These are phyloP conservation scores for Spiraea crenata DNA, from an alignment of 331 rosid species.

Conservation along the genomic window DNA sequence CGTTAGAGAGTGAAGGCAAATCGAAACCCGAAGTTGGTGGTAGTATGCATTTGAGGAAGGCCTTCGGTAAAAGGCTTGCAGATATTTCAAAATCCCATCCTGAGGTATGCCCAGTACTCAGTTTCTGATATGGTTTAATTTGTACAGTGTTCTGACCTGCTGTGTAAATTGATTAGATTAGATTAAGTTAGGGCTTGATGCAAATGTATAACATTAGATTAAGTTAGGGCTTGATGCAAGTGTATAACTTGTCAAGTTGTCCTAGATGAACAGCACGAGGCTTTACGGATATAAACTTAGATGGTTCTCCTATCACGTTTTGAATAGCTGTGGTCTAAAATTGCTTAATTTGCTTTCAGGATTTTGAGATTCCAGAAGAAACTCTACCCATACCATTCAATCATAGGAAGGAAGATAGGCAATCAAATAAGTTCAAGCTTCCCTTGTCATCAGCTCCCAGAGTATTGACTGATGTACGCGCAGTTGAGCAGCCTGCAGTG, in stretches of 20 bases:
- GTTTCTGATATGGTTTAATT: neutral
- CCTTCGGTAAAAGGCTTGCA: conserved; percentile 39
- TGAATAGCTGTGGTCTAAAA: conserved; percentile 23
- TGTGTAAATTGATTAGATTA: neutral
- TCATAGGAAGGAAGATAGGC: conserved; percentile 19
- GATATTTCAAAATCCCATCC: conserved; percentile 55
- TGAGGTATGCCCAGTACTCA: conserved; percentile 29
- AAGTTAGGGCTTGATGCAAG: too few species aligned
- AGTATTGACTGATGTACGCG: conserved; percentile 8
- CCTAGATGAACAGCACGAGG: too few species aligned
- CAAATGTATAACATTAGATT: neutral
- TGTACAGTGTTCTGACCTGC: neutral
- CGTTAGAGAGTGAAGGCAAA: conserved; percentile 34
- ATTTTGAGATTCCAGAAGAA: conserved; percentile 63
- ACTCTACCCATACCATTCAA: conserved; percentile 72
- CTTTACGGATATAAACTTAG: neutral
- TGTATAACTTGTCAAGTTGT: neutral
- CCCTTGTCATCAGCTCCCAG: conserved; percentile 14
- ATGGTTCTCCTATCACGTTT: neutral
- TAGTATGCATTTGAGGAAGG: conserved; percentile 37
- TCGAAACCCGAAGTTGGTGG: conserved; percentile 23
- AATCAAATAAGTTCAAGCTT: conserved; percentile 8
- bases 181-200: too few species aligned
- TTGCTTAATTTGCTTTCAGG: conserved; percentile 39
- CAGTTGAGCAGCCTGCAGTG: conserved; percentile 17